Evolutionary conservation across 768 basidiomycete species (phyloP).

Genomic region (Lactarius pseudohatsudake): DNA sequence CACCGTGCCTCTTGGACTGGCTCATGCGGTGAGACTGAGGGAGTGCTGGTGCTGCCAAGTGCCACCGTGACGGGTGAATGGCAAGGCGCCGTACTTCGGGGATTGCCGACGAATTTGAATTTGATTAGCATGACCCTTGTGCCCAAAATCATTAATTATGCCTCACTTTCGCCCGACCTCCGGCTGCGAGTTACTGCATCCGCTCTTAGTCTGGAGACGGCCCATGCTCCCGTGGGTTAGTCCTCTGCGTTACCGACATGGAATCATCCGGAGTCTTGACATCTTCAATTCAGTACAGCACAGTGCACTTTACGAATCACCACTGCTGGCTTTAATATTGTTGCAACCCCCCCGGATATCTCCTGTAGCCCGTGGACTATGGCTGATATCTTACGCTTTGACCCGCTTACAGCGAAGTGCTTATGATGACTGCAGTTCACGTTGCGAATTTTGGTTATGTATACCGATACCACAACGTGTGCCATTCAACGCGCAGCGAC

Average conservation of each 20-base stretch:
- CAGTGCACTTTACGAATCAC: background rate
- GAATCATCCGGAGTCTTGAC: background rate
- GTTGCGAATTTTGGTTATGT: background rate
- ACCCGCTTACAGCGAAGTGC: background rate
- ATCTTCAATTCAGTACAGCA: background rate
- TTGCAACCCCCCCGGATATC: background rate
- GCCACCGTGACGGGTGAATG: background rate
- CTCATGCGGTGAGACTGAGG: constrained; percentile 9
- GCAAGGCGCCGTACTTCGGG: constrained; percentile 19
- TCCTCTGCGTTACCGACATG: background rate
- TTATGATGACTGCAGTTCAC: background rate
- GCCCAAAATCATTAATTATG: background rate
- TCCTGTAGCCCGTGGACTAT: background rate
- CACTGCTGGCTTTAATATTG: background rate
- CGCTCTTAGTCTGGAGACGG: background rate
- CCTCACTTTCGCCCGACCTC: no score
- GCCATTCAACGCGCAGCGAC: background rate
- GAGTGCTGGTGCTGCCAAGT: background rate
- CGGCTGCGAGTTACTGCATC: no score
- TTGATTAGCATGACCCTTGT: background rate
- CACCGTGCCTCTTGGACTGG: constrained; percentile 22
- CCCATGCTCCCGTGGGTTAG: background rate
- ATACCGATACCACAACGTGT: background rate
- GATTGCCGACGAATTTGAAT: constrained; percentile 5
- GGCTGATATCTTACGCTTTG: background rate